phyloP scores from a whole-genome alignment of 139 green algal genomes.

The Tetradesmus lagerheimii region DNA sequence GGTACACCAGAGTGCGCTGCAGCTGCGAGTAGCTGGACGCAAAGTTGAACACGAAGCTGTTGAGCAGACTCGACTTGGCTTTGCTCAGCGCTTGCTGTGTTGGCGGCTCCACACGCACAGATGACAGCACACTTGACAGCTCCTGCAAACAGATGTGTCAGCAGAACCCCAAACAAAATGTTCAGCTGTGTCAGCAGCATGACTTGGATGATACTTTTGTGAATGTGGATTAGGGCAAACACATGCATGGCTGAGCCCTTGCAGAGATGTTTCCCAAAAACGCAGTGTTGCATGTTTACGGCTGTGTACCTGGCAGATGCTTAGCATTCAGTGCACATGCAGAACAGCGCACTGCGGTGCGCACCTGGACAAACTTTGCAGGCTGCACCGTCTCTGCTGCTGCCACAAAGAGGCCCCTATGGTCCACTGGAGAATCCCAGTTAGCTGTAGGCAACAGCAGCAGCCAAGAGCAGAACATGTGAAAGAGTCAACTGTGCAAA shows the following conservation, averaged over 20 bases:
- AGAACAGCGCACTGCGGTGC: background rate
- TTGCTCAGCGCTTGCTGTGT: slow-evolving; percentile 11
- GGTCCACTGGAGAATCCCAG: slow-evolving; percentile 79
- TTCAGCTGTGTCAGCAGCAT: no score
- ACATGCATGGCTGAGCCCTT: no score
- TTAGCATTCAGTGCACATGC: no score
- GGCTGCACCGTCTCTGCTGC: slow-evolving; percentile 72
- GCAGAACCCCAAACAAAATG: no score
- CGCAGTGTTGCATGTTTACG: no score
- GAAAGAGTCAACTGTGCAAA: background rate
- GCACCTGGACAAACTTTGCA: slow-evolving; percentile 40
- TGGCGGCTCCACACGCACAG: background rate
- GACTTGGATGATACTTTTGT: no score
- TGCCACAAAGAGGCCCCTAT: slow-evolving; percentile 82
- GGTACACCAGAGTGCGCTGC: slow-evolving; percentile 65
- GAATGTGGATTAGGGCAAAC: no score
- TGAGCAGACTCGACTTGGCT: slow-evolving; percentile 74
- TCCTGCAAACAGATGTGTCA: slow-evolving; percentile 1
- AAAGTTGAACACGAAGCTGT: slow-evolving; percentile 88
- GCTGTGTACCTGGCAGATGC: no score
- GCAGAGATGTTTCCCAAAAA: no score
- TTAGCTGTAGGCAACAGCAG: slow-evolving; percentile 44
- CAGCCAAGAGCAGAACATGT: background rate
- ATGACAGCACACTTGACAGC: slow-evolving; percentile 32
- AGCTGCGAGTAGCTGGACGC: slow-evolving; percentile 70